Conservation (phyloP, 495 filamentous ascomycete species). For the Penicillium egyptiacum region DNA sequence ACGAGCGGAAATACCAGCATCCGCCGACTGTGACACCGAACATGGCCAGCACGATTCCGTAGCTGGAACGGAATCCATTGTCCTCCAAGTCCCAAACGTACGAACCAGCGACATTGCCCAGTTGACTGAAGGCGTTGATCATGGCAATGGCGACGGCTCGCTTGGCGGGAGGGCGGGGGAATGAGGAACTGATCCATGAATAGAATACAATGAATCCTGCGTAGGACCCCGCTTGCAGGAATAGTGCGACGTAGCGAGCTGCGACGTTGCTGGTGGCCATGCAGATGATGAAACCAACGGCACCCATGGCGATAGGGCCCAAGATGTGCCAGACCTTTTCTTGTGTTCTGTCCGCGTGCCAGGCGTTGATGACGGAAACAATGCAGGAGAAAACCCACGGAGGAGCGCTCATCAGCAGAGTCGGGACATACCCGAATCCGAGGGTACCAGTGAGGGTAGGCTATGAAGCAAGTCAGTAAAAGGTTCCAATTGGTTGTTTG, state of each 20-base stretch:
- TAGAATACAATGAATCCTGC: conserved; percentile 69
- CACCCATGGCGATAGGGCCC: conserved; percentile 63
- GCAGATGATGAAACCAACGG: conserved; percentile 73
- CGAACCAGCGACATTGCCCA: conserved; percentile 36
- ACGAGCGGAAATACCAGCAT: conserved; percentile 51
- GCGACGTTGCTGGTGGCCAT: conserved; percentile 62
- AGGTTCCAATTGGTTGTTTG: conserved; percentile 26
- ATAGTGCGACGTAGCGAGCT: conserved; percentile 74
- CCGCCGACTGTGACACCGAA: conserved; percentile 34
- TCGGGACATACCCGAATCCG: conserved; percentile 60
- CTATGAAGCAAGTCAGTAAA: conserved; percentile 68
- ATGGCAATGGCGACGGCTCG: conserved; percentile 77
- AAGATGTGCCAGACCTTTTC: conserved; percentile 69
- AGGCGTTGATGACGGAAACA: conserved; percentile 68
- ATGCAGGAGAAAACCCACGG: conserved; percentile 72
- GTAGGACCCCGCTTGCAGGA: conserved; percentile 65
- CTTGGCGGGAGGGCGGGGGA: conserved; percentile 80
- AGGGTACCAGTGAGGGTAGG: conserved; percentile 77
- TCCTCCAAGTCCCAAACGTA: conserved; percentile 36
- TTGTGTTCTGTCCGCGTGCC: conserved; percentile 76
- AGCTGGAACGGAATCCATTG: conserved; percentile 38
- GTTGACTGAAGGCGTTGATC: conserved; percentile 71
- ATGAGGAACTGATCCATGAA: conserved; percentile 75
- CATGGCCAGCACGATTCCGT: conserved; percentile 39
- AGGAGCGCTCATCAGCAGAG: conserved; percentile 76